These are phyloP conservation scores for Penicillium sp. DNA, from an alignment of 2,329 filamentous ascomycete genomes.

Conservation along the genomic window DNA sequence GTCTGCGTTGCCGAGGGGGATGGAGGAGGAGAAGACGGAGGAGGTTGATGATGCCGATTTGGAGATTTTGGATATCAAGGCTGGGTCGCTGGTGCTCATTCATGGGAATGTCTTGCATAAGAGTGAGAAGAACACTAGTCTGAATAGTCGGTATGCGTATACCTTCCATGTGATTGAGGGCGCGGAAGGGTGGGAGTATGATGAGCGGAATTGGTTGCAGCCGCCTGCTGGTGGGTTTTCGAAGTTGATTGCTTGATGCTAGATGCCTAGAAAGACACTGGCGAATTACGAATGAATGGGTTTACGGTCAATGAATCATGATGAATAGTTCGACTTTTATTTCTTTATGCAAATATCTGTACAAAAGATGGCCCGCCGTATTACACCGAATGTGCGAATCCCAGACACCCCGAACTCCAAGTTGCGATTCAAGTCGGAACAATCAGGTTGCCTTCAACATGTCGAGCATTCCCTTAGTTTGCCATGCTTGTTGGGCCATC, in stretches of 20 bases:
- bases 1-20: conserved; percentile 57
- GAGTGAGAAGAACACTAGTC: conserved; percentile 86
- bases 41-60: conserved; percentile 51
- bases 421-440: conserved; percentile 12
- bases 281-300: conserved; percentile 1
- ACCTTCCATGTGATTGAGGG: conserved; percentile 97
- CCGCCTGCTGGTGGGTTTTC: conserved; percentile 76
- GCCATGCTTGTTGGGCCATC: conserved; percentile 74
- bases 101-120: conserved; percentile 95
- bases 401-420: conserved; percentile 24
- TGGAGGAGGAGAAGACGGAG: conserved; percentile 42
- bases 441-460: conserved; percentile 51
- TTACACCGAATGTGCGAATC: conserved; percentile 23
- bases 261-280: background rate
- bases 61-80: conserved; percentile 80
- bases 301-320: conserved; percentile 5
- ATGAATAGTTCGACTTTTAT: conserved; percentile 20
- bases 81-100: conserved; percentile 85
- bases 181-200: conserved; percentile 63
- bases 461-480: conserved; percentile 84
- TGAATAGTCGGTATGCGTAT: conserved; percentile 88
- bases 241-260: conserved; percentile 44
- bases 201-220: conserved; percentile 89
- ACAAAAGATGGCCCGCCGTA: conserved; percentile 28
- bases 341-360: conserved; percentile 27